These are phyloP conservation scores for Gamsiella multidivaricata DNA, from an alignment of 192 early-diverging fungal genomes.

Conservation along the genomic window DNA sequence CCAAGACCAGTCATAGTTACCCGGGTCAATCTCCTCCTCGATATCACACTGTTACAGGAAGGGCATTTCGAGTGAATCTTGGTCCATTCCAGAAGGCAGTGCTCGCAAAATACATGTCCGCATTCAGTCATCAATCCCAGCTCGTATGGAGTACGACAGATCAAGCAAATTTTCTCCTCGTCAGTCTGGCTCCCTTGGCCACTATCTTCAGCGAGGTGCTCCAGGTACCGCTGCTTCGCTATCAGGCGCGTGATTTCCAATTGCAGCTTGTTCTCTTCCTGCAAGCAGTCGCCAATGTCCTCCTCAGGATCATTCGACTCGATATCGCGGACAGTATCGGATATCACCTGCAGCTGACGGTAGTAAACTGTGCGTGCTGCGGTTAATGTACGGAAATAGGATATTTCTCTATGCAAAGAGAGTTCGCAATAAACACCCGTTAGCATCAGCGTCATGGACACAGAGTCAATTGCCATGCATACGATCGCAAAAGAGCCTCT, in stretches of 20 bases:
- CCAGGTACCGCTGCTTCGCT: slow-evolving; percentile 40
- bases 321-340: slow-evolving; percentile 53
- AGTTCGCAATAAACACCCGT: not conserved
- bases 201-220: slow-evolving; percentile 19
- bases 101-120: slow-evolving; percentile 51
- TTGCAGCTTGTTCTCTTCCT: slow-evolving; percentile 20
- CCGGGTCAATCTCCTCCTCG: slow-evolving; percentile 6
- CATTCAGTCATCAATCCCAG: slow-evolving; percentile 44
- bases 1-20: slow-evolving; percentile 15
- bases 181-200: not conserved
- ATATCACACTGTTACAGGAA: slow-evolving; percentile 34
- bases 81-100: slow-evolving; percentile 47
- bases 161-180: slow-evolving; percentile 34
- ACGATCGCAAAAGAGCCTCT: too few species aligned
- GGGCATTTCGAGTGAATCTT: slow-evolving; percentile 44
- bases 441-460: too few species aligned
- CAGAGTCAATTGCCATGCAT: too few species aligned
- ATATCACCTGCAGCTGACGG: slow-evolving; percentile 52
- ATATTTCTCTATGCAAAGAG: slow-evolving; percentile 14
- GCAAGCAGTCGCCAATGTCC: slow-evolving; percentile 24
- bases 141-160: slow-evolving; percentile 44
- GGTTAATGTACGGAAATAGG: slow-evolving; percentile 22
- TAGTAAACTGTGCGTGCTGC: slow-evolving; percentile 56
- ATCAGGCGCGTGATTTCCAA: slow-evolving; percentile 15
- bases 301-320: slow-evolving; percentile 13